Conservation (phyloP, 140 eudicot species). For the Eryngium alpinum region DNA sequence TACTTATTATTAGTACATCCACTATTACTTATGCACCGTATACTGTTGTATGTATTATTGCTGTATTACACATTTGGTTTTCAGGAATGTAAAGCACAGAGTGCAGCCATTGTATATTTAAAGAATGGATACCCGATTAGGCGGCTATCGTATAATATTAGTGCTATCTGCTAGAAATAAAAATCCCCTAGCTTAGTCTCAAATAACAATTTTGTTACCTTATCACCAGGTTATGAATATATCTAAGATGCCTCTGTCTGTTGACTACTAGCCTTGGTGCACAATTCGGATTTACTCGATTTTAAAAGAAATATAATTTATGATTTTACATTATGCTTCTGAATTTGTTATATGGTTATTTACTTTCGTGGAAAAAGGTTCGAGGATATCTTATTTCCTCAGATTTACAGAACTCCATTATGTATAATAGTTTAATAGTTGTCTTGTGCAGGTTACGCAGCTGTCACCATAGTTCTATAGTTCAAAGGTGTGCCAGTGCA, state of each 20-base stretch:
- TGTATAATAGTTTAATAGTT: neutral
- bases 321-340: neutral
- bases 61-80: neutral
- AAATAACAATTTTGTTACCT: neutral
- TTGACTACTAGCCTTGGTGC: neutral
- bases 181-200: neutral
- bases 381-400: neutral
- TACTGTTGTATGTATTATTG: neutral
- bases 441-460: constrained; percentile 64
- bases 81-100: neutral
- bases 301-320: no score
- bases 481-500: constrained; percentile 77
- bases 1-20: no score
- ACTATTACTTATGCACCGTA: neutral
- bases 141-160: neutral
- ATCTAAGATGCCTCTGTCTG: neutral
- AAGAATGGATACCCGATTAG: neutral
- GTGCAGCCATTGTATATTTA: neutral
- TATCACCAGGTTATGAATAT: neutral
- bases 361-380: neutral
- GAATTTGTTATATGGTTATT: neutral
- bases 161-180: neutral
- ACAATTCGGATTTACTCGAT: neutral
- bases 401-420: neutral
- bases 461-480: constrained; percentile 57